phyloP scores from a whole-genome alignment of 495 filamentous ascomycete species.

The Poronia punctata region DNA sequence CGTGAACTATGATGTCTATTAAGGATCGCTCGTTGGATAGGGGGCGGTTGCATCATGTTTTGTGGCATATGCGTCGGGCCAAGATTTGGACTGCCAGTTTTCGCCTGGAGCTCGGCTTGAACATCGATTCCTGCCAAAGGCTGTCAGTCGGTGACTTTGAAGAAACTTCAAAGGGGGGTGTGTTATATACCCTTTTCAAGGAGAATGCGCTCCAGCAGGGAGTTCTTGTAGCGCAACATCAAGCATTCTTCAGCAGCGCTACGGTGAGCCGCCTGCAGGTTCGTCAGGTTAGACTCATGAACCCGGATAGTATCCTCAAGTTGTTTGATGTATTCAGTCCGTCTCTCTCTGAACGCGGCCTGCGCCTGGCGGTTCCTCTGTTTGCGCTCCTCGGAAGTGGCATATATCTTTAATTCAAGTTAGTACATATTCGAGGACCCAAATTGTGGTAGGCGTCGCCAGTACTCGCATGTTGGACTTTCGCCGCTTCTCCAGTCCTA shows the following conservation, averaged over 20 bases:
- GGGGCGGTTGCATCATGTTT: conserved; percentile 58
- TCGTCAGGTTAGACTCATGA: conserved; percentile 88
- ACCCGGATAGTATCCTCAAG: conserved; percentile 95
- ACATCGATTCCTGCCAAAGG: conserved; percentile 77
- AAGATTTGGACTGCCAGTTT: conserved; percentile 69
- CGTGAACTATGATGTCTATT: conserved; percentile 61
- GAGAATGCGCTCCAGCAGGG: conserved; percentile 86
- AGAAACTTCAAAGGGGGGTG: not conserved
- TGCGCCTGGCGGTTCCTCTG: conserved; percentile 96
- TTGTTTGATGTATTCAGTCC: conserved; percentile 99
- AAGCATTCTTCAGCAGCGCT: conserved; percentile 94
- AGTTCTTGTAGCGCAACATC: conserved; percentile 98
- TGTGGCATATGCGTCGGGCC: conserved; percentile 55
- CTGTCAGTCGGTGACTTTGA: conserved; percentile 3
- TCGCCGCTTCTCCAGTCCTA: not conserved
- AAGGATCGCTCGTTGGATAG: conserved; percentile 65
- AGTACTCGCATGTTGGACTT: no score
- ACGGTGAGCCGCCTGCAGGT: conserved; percentile 87
- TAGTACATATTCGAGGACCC: no score
- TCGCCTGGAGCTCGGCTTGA: conserved; percentile 85
- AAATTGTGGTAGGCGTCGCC: no score
- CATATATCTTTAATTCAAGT: conserved; percentile 69
- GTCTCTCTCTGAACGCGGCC: conserved; percentile 90
- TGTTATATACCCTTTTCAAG: conserved; percentile 75
- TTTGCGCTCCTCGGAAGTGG: conserved; percentile 96